Base-by-base conservation (phyloP, 148 eudicot genomes). In the Persicaria tinctoria region DNA sequence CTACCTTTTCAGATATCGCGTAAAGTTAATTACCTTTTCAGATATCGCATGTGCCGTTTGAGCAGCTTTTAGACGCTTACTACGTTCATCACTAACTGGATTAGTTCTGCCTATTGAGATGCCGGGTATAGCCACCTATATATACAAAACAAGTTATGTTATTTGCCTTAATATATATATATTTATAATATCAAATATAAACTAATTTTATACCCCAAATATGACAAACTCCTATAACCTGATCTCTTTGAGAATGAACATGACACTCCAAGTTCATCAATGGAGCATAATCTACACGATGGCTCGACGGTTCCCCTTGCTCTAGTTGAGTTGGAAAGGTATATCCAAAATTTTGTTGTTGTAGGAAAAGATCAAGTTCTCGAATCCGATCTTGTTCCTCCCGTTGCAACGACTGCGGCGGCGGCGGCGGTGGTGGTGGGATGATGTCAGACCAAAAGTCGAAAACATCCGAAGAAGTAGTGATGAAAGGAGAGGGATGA, bases 51-150 rank as follows among this genome's bases (percentile, higher is more conserved):
- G 70, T 13, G 70, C 70, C 4, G 17, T 66, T 41, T 66, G 70
- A 66, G 70, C 47, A 38, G 70, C 1, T 66, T 32, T 66, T 13
- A 41, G 70, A 66, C 70, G 70, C 70, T 41, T 66, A 2, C 13
- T 66, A 8, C 4, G 48, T 66, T 66, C 8, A 3, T 17, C 70
- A 13, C 47, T 44, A 7, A 5, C 70, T 5, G 7, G 48, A 41
- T 41, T 6, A 38, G 48, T 41, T 17, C 3, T 13, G 2, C 46
- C 70, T 13, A 11, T 6, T 16, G 48, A 63, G 6, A 63, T 63
- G 4, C n/a, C 70, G 5, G 48, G 2, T 13, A 8, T 44, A 4
- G 0, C 70, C 70, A 0, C 70, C 70, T 63, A 63, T 38, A 20
- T 63, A n/a, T 16, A 63, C 11, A 1, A 32, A 38, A 45, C 32